Base-by-base conservation (phyloP, 2,329 filamentous ascomycete genomes). In the Epichloe scottii region DNA sequence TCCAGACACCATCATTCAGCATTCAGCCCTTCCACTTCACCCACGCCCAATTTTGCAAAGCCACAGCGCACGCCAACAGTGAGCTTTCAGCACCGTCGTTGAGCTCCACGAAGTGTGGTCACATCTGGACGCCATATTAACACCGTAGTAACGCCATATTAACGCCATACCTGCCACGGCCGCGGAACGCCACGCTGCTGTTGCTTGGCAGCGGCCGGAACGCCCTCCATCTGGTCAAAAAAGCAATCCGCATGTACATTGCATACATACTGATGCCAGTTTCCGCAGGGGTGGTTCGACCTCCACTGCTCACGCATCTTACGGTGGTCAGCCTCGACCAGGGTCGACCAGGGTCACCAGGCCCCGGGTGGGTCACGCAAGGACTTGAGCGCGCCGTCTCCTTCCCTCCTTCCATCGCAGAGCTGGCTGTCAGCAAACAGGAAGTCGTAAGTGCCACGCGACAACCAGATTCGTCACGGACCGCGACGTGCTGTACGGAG, bases 121-220 rank as follows among this genome's bases (percentile, higher is more conserved):
- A 48, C 44, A 43, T 49, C 49, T 55, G 26, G 26, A 8, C 26
- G 7, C 26, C 26, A 30, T 30, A 30, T 30, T n/a, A n/a, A n/a
- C n/a, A n/a, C n/a, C n/a, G n/a, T n/a, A n/a, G n/a, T n/a, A n/a
- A 30, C 26, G 23, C 23, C 23, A 26, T 26, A 6, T 2, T 50
- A 39, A 57, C 54, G 51, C 50, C 55, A 45, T 55, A 54, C 52
- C 55, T 54, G 55, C 54, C 49, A 47, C 47, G 46, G 38, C 51
- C 48, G 51, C 49, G 48, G 45, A 48, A 48, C 39, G 49, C 41
- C 41, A 49, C 17, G 45, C 39, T 34, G 34, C 33, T 26, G 46
- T 19, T 19, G 33, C 26, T 30, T 30, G 26, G 26, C 26, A 30
- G 26, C 26, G 26, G 26, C 26, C 26, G 26, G 26, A 30, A 30